Conservation (phyloP, 768 basidiomycete genomes). For the Podaxis sp. region DNA sequence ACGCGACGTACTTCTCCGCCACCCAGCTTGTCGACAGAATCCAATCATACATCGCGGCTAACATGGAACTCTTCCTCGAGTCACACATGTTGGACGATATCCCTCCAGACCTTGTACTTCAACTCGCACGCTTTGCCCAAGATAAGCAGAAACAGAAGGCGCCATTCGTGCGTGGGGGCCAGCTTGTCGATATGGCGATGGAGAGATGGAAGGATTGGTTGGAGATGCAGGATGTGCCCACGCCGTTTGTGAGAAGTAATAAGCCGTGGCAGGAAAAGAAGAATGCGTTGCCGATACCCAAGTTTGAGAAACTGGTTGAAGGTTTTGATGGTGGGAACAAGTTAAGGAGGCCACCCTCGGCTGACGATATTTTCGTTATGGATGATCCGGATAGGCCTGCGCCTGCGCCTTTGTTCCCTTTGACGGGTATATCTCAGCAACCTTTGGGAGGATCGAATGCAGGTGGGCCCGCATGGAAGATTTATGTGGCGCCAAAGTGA, state of each 20-base stretch:
- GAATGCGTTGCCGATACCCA: constrained; percentile 19
- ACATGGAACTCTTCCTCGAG: constrained; percentile 88
- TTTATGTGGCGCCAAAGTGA: constrained; percentile 49
- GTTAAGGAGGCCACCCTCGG: constrained; percentile 33
- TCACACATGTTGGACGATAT: constrained; percentile 77
- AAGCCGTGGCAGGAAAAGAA: constrained; percentile 17
- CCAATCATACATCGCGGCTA: constrained; percentile 77
- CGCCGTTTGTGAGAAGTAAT: constrained; percentile 41
- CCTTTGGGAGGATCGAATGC: neutral
- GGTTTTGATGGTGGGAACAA: neutral
- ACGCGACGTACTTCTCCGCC: constrained; percentile 80
- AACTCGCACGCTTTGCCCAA: constrained; percentile 60
- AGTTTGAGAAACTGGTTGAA: neutral
- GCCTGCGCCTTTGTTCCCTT: constrained; percentile 32
- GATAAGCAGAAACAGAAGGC: constrained; percentile 63
- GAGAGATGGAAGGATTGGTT: constrained; percentile 72
- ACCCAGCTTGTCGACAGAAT: constrained; percentile 65
- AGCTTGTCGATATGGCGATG: constrained; percentile 54
- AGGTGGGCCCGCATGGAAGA: constrained; percentile 46
- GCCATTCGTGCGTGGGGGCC: constrained; percentile 60
- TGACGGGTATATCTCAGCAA: constrained; percentile 9
- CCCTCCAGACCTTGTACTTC: constrained; percentile 59
- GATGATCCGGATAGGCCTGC: constrained; percentile 61
- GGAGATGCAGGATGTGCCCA: constrained; percentile 64
- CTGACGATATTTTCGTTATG: constrained; percentile 81